Conservation (phyloP, 2,329 filamentous ascomycete genomes). For the Xylaria digitata region DNA sequence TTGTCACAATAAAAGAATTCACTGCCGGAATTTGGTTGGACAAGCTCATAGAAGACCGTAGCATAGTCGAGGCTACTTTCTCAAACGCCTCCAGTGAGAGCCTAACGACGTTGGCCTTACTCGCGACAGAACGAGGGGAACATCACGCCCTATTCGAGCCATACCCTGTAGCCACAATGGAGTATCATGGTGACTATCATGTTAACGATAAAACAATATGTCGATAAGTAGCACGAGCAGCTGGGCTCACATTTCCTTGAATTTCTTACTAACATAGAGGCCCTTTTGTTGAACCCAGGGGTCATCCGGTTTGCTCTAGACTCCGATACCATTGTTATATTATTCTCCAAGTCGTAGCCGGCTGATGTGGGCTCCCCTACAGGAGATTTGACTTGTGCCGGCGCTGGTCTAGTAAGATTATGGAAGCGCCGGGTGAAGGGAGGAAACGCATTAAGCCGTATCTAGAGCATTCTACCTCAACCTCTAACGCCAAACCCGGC, state of each 20-base stretch:
- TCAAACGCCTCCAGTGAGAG: slow-evolving; percentile 15
- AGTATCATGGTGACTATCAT: slow-evolving; percentile 1
- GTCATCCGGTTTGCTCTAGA: slow-evolving; percentile 15
- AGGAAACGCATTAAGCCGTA: neutral
- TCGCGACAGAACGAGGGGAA: slow-evolving; percentile 7
- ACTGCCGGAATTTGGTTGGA: slow-evolving; percentile 31
- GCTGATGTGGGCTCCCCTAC: slow-evolving; percentile 7
- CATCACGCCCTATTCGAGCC: slow-evolving; percentile 32
- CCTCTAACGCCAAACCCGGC: neutral
- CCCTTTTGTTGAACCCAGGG: slow-evolving; percentile 17
- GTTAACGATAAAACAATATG: too few species aligned
- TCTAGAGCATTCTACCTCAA: neutral
- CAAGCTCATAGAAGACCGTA: slow-evolving; percentile 30
- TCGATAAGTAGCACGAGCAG: neutral
- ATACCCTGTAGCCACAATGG: slow-evolving; percentile 28
- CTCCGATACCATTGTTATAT: slow-evolving; percentile 19
- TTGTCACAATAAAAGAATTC: slow-evolving; percentile 18
- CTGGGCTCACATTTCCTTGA: slow-evolving; percentile 9
- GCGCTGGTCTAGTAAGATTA: slow-evolving; percentile 19
- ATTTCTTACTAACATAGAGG: slow-evolving; percentile 22
- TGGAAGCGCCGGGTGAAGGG: slow-evolving; percentile 21
- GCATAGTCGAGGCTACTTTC: slow-evolving; percentile 34
- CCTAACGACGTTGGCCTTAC: slow-evolving; percentile 6
- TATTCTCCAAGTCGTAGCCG: slow-evolving; percentile 27
- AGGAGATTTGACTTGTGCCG: slow-evolving; percentile 25